A percentile compares a stretch with the other conserved stretches of the same genome.
Conservation (phyloP, 192 early-diverging fungal species). For the Podila epigama region DNA sequence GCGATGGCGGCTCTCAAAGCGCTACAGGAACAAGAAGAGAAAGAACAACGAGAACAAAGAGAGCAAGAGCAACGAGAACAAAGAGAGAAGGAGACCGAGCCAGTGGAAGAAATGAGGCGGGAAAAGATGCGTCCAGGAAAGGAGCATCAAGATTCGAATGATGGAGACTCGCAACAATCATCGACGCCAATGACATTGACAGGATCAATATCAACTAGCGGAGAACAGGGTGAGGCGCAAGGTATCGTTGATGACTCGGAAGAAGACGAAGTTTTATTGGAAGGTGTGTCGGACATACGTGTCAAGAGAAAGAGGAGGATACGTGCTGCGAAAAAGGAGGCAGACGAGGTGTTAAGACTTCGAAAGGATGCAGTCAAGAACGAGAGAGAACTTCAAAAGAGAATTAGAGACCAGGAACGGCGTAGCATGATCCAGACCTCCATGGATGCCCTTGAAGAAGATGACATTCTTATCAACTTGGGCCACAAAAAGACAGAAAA, state of each 20-base stretch:
- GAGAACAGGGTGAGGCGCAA: too few species aligned
- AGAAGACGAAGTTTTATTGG: neutral
- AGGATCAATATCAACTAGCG: too few species aligned
- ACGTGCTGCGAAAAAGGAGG: slow-evolving; percentile 1
- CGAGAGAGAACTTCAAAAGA: slow-evolving; percentile 31
- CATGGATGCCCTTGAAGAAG: neutral
- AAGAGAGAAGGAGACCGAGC: neutral
- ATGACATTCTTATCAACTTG: slow-evolving; percentile 63
- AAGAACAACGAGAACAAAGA: neutral
- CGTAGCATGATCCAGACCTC: slow-evolving; percentile 3
- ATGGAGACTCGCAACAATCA: too few species aligned
- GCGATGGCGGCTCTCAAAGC: slow-evolving; percentile 4
- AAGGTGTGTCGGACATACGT: slow-evolving; percentile 3
- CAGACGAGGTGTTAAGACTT: slow-evolving; percentile 14
- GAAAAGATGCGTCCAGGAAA: neutral
- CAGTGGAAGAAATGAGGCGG: neutral
- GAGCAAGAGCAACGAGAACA: neutral
- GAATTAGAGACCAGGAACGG: slow-evolving; percentile 32
- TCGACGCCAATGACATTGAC: too few species aligned
- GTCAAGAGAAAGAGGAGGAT: slow-evolving; percentile 5
- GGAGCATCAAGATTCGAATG: too few species aligned
- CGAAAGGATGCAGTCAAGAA: slow-evolving; percentile 23
- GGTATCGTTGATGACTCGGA: neutral
- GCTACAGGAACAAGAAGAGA: neutral
- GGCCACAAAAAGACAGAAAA: slow-evolving; percentile 66